Conservation (phyloP, 140 eudicot genomes). For the Anethum foeniculum region DNA sequence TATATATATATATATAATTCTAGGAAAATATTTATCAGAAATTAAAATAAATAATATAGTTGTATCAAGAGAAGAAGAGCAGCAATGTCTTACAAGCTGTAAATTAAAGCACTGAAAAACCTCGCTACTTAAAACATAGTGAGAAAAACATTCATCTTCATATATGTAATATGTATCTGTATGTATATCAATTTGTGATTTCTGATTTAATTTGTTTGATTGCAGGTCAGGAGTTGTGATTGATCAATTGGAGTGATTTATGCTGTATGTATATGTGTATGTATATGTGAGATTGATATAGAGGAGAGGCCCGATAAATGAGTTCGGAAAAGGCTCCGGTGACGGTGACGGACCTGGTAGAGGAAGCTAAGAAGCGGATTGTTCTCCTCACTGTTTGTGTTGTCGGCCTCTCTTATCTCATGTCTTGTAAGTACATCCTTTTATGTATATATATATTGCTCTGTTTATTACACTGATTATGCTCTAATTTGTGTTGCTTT, state of each 20-base stretch:
- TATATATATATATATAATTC: too few relatives aligned
- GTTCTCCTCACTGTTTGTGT: conserved; percentile 63
- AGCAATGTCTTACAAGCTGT: not conserved
- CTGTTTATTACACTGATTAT: not conserved
- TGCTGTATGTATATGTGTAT: not conserved
- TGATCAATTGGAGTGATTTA: not conserved
- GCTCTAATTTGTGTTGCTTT: not conserved
- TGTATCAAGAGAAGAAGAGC: not conserved
- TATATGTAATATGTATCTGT: not conserved
- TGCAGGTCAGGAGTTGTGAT: not conserved
- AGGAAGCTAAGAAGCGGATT: conserved; percentile 90
- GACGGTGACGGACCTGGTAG: conserved; percentile 66
- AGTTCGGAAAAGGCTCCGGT: conserved; percentile 57
- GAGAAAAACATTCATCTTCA: too few relatives aligned
- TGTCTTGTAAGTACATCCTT: conserved; percentile 66
- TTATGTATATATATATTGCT: not conserved
- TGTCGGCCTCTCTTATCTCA: conserved; percentile 84
- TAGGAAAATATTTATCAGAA: not conserved
- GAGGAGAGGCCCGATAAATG: conserved; percentile 35
- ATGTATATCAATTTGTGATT: not conserved
- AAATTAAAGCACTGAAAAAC: not conserved
- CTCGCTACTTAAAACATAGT: not conserved
- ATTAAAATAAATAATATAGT: not conserved
- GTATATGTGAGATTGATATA: conserved; percentile 11
- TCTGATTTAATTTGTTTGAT: not conserved